A percentile compares a stretch with the other conserved stretches of the same genome.
These are phyloP conservation scores for Camellia granthamiana DNA, from an alignment of 148 eudicot genomes.

Conservation along the genomic window DNA sequence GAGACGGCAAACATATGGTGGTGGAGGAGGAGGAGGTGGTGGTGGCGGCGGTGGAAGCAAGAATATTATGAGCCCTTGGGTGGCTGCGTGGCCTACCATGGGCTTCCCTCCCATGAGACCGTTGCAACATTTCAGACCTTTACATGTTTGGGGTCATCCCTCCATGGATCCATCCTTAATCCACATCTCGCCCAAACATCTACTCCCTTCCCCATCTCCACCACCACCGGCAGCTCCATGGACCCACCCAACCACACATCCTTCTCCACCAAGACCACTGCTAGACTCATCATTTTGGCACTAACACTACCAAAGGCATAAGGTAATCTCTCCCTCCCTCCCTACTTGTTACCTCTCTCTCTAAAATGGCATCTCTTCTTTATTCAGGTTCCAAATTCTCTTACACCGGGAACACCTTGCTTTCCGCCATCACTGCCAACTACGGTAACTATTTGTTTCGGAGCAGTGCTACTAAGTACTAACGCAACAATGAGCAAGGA, in stretches of 20 bases:
- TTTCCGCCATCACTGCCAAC: constrained; percentile 49
- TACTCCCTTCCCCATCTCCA: background rate
- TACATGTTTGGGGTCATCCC: constrained; percentile 99
- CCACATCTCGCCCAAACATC: constrained; percentile 65
- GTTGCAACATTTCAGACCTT: constrained; percentile 62
- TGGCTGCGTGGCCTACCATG: constrained; percentile 44
- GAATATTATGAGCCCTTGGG: constrained; percentile 39
- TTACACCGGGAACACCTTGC: constrained; percentile 47
- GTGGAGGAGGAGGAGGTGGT: constrained; percentile 4
- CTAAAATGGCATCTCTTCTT: constrained; percentile 15
- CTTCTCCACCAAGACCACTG: constrained; percentile 33
- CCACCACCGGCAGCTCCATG: constrained; percentile 36
- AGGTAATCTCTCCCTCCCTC: background rate
- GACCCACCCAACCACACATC: constrained; percentile 34
- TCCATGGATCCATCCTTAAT: constrained; percentile 52
- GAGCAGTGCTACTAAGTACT: too few species aligned
- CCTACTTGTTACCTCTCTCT: background rate
- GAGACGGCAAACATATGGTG: constrained; percentile 61
- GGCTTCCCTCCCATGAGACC: constrained; percentile 72
- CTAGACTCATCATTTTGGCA: constrained; percentile 51
- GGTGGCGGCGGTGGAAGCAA: constrained; percentile 28
- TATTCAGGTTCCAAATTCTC: constrained; percentile 38
- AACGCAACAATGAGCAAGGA: too few species aligned
- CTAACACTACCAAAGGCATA: constrained; percentile 48
- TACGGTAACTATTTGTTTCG: constrained; percentile 27